Evolutionary conservation across 1,284 basidiomycete genomes (phyloP), one percentile per base, ranked within the genome.

Genomic region (Microbotryum lychnidis-dioicae): DNA sequence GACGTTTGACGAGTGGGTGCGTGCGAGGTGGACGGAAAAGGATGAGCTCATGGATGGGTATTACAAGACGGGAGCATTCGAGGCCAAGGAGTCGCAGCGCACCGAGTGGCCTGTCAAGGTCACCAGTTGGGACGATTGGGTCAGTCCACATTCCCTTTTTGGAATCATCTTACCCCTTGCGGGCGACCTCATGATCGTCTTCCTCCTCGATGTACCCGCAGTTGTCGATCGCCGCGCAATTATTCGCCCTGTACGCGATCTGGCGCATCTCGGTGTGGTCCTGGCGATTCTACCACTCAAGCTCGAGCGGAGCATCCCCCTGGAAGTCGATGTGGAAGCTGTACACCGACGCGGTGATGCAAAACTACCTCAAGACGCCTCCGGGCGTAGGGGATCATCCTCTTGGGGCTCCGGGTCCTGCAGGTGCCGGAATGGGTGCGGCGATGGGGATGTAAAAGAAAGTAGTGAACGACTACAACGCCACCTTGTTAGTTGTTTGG

Each of bases 1-100:
- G 4, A 76, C 68, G 21, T 97, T 97, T 70, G 90, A 93, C 67
- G 64, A 77, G 9, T 97, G 92, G 92, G 76, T 97, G 59, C 77
- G 86, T 56, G 77, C 80, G 42, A 74, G 89, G 55, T 97, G 93
- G 92, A 76, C 78, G 42, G 82, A 86, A 68, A 97, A 97, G 77
- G 91, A 96, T 73, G 76, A 75, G 48, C 77, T 83, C 55, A 83
- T 97, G 75, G 80, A 82, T 48, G 75, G 72, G 31, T 91, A 85
- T 73, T 79, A 82, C 64, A 49, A 64, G 20, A 61, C 74, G 10
- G 75, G 75, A 16, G 66, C 73, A 57, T 75, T 76, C 45, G 48
- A 20, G 20, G 45, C 46, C 29, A 16, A 42, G 10, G 53, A 60
- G 10, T 58, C n/a, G 7, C 57, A 59, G 51, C 37, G 51, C 29